A percentile compares a stretch with the other conserved stretches of the same genome.
Conservation (phyloP, 768 basidiomycete species). For the Bullera alba region DNA sequence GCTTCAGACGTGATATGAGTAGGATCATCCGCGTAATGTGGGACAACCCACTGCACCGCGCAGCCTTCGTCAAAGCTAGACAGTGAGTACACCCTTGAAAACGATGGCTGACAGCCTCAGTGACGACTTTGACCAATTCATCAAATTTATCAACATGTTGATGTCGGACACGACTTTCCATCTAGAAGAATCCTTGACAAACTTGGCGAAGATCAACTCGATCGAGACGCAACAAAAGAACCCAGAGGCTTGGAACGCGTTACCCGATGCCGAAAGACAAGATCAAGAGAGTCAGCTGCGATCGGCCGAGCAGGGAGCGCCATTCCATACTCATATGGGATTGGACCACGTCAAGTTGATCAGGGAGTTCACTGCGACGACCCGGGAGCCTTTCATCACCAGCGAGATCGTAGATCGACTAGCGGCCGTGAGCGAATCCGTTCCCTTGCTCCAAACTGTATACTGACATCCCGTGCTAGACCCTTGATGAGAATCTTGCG, state of each 20-base stretch:
- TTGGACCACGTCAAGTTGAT: conserved; percentile 83
- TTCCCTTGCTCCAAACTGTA: no score
- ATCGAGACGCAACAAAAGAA: conserved; percentile 82
- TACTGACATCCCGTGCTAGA: conserved; percentile 13
- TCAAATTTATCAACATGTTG: conserved; percentile 92
- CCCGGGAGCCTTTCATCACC: conserved; percentile 86
- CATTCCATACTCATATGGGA: conserved; percentile 77
- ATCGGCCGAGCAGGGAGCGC: conserved; percentile 73
- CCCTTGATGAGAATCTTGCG: conserved; percentile 80
- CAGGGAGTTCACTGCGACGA: conserved; percentile 84
- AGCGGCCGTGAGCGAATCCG: conserved; percentile 79
- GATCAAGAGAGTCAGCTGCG: conserved; percentile 75
- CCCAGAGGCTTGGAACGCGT: conserved; percentile 60
- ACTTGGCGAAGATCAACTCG: conserved; percentile 77
- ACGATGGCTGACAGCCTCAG: conserved; percentile 47
- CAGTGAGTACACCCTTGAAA: conserved; percentile 52
- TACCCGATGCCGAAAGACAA: conserved; percentile 64
- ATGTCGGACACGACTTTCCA: conserved; percentile 99
- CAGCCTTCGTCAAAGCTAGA: conserved; percentile 74
- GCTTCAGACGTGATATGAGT: conserved; percentile 62
- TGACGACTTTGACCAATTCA: conserved; percentile 77
- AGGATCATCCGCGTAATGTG: conserved; percentile 83
- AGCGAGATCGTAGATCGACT: conserved; percentile 91
- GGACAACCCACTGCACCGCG: conserved; percentile 80
- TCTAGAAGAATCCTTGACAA: conserved; percentile 88